Percentiles rank a stretch among this genome's conserved stretches.
Conservation (phyloP, 129 eudicot genomes). For the carrot (Daucus carota) region DNA sequence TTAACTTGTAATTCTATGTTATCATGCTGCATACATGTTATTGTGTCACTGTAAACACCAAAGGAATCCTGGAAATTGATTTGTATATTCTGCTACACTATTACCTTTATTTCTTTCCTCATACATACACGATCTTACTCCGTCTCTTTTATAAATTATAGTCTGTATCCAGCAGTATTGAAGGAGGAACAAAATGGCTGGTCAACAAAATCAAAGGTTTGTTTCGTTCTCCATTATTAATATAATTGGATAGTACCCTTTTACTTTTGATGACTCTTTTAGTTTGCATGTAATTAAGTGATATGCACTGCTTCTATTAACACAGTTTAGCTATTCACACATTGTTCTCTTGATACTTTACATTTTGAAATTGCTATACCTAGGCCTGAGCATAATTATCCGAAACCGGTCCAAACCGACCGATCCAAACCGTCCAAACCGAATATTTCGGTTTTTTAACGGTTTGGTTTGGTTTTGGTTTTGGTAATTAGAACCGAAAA, state of each 20-base stretch:
- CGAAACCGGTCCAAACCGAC: too few species aligned
- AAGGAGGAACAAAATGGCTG: conserved; percentile 76
- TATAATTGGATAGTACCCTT: neutral
- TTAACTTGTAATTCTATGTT: neutral
- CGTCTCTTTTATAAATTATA: conserved; percentile 4
- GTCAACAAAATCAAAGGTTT: conserved; percentile 85
- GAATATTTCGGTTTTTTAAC: too few species aligned
- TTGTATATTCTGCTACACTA: neutral
- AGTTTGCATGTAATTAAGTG: neutral
- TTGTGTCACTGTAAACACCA: neutral
- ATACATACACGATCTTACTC: too few species aligned
- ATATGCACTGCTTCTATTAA: neutral
- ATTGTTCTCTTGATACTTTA: neutral
- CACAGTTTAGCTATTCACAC: neutral
- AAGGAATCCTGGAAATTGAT: neutral
- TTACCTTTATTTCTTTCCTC: too few species aligned
- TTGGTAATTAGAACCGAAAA: too few species aligned
- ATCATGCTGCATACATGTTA: neutral
- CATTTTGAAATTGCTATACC: neutral
- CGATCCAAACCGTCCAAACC: too few species aligned
- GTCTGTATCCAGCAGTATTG: conserved; percentile 77
- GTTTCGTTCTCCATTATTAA: conserved; percentile 3
- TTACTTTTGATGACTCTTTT: neutral
- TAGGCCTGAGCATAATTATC: too few species aligned
- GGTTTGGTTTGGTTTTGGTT: too few species aligned